Evolutionary conservation across 1,284 basidiomycete species (phyloP), one percentile per base, ranked within the genome.

Genomic region (Ustilago trichophora): DNA sequence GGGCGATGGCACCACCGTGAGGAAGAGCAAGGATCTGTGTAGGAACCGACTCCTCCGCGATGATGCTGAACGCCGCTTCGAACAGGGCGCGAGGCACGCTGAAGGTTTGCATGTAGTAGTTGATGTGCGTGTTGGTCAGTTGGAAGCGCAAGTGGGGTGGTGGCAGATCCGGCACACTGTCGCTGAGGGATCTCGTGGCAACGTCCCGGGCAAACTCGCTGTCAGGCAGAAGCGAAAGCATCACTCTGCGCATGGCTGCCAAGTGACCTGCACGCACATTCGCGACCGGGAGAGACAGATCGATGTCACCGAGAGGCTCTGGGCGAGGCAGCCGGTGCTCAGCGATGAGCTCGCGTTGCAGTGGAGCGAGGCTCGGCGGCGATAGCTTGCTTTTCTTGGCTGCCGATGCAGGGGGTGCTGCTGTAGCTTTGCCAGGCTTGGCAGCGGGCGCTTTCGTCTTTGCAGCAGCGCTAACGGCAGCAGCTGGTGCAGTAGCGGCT

Each of bases 71-170:
- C 1, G 66, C 44, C 3, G 59, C 52, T 3, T 55, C 44, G 31
- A 70, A 70, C 13, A 70, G 40, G 2, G 25, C 29, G 0, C 50
- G 45, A 9, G 66, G 66, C 18, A 51, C 48, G 27, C 31, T 16
- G 18, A 70, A 60, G 6, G 45, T 21, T 32, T 50, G 44, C 52
- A 54, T 47, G 45, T 65, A 70, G 52, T 70, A 70, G 27, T 60
- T 34, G 55, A 65, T 51, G 40, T 70, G 66, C 32, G 52, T 65
- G 31, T 56, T 32, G 2, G 66, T 70, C n/a, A 70, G 46, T 56
- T 70, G 66, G 53, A 65, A 58, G 6, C 60, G 60, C 47, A 33
- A 24, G 13, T 55, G 38, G 6, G 55, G 59, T 11, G 66, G 59
- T 22, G 48, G 6, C 16, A 63, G 32, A n/a, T 64, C 43, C 0